Conservation (phyloP, 768 basidiomycete species). For the Hortiboletus campestris region DNA sequence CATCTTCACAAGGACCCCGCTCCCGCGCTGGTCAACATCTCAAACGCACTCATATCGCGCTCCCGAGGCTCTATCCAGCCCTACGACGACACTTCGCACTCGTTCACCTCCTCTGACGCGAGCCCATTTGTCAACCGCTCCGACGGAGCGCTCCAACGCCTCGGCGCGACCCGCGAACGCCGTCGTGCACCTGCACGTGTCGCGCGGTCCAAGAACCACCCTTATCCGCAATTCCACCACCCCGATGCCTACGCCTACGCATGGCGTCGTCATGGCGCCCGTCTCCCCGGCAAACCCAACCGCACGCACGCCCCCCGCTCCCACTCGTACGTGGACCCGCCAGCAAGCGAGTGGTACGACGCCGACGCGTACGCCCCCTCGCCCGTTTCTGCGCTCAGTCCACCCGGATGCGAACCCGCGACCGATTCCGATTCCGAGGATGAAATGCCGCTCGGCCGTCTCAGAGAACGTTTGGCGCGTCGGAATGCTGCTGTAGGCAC, state of each 20-base stretch:
- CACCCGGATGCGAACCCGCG: slow-evolving; percentile 7
- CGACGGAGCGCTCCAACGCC: not conserved
- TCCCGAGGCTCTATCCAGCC: slow-evolving; percentile 15
- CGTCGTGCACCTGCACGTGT: not conserved
- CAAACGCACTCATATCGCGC: slow-evolving; percentile 22
- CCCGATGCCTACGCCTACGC: slow-evolving; percentile 11
- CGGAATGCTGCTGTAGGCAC: not conserved
- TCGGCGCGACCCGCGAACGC: not conserved
- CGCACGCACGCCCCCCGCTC: slow-evolving; percentile 3
- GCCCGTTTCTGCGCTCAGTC: slow-evolving; percentile 17
- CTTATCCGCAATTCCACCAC: slow-evolving; percentile 6
- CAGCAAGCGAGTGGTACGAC: slow-evolving; percentile 12
- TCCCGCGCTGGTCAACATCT: slow-evolving; percentile 4
- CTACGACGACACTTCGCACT: slow-evolving; percentile 8
- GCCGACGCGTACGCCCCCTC: slow-evolving; percentile 12
- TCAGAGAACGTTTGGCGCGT: slow-evolving; percentile 10
- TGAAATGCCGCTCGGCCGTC: slow-evolving; percentile 13
- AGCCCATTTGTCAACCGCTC: slow-evolving; percentile 1
- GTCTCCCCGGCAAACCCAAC: slow-evolving; percentile 17
- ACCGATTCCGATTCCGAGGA: slow-evolving; percentile 11
- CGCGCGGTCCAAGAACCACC: not conserved
- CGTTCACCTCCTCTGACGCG: slow-evolving; percentile 2
- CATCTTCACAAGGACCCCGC: slow-evolving; percentile 1
- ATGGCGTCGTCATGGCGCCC: slow-evolving; percentile 17
- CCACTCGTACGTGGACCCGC: slow-evolving; percentile 3